phyloP scores from a whole-genome alignment of 192 early-diverging fungal genomes.

The Coemansia sp. region DNA sequence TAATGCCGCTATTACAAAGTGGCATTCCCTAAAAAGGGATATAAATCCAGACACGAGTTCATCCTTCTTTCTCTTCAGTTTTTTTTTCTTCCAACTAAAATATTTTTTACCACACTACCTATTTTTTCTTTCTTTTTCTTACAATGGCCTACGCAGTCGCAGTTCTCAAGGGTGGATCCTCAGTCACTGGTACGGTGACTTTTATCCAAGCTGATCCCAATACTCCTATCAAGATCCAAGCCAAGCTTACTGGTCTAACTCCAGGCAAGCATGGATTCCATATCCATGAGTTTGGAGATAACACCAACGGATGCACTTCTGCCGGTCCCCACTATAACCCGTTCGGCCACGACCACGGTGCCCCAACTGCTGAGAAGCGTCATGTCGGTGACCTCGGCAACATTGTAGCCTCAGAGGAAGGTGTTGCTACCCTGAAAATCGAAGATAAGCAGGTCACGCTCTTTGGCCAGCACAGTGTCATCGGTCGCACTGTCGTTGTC shows the following conservation, averaged over 20 bases:
- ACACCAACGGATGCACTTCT: slow-evolving; percentile 78
- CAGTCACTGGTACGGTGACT: slow-evolving; percentile 67
- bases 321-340: slow-evolving; percentile 91
- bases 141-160: slow-evolving; percentile 85
- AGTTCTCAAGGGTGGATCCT: slow-evolving; percentile 70
- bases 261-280: slow-evolving; percentile 87
- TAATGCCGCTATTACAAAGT: neutral
- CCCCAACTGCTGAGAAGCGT: slow-evolving; percentile 61
- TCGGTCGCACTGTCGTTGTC: slow-evolving; percentile 83
- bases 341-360: slow-evolving; percentile 73
- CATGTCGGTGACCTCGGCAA: slow-evolving; percentile 95
- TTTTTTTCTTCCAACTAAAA: neutral
- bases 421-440: slow-evolving; percentile 56
- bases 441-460: slow-evolving; percentile 69
- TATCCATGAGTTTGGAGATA: slow-evolving; percentile 75
- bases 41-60: neutral
- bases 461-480: slow-evolving; percentile 70
- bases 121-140: slow-evolving; percentile 6
- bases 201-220: slow-evolving; percentile 67
- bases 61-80: neutral
- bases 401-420: slow-evolving; percentile 58
- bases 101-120: neutral
- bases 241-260: slow-evolving; percentile 60
- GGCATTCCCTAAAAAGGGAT: neutral
- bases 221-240: slow-evolving; percentile 58